Conservation (phyloP, 768 basidiomycete species). For the Vararia minispora region DNA sequence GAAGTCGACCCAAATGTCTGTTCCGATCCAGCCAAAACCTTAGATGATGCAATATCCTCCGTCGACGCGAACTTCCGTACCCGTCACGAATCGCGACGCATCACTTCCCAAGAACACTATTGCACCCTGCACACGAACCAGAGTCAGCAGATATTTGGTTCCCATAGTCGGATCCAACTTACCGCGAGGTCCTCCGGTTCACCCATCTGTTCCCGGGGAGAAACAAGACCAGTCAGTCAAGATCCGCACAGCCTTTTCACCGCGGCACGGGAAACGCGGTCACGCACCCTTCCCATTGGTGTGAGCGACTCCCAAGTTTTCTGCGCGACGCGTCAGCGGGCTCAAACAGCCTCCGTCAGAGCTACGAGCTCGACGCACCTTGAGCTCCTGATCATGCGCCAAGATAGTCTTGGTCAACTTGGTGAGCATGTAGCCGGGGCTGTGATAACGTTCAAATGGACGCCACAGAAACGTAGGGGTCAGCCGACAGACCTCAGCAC, state of each 20-base stretch:
- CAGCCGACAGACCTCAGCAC: constrained; percentile 42
- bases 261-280: neutral
- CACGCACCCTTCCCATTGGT: constrained; percentile 72
- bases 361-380: constrained; percentile 32
- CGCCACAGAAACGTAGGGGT: constrained; percentile 6
- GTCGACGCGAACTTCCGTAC: constrained; percentile 75
- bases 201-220: constrained; percentile 83
- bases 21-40: too few relatives aligned
- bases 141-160: neutral
- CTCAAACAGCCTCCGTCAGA: constrained; percentile 2
- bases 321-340: constrained; percentile 25
- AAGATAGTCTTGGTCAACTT: constrained; percentile 80
- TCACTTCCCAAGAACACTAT: constrained; percentile 87
- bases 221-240: constrained; percentile 9
- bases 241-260: too few relatives aligned
- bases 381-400: constrained; percentile 61
- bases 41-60: constrained; percentile 78
- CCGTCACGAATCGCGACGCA: constrained; percentile 85
- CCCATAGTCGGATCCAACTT: constrained; percentile 15
- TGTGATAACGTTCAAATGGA: constrained; percentile 19
- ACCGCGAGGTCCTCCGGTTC: constrained; percentile 88
- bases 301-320: constrained; percentile 78
- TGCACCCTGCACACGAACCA: constrained; percentile 44
- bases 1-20: too few relatives aligned
- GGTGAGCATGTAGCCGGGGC: constrained; percentile 93